These are phyloP conservation scores for Mycena vitilis DNA, from an alignment of 768 basidiomycete genomes.

Conservation along the genomic window DNA sequence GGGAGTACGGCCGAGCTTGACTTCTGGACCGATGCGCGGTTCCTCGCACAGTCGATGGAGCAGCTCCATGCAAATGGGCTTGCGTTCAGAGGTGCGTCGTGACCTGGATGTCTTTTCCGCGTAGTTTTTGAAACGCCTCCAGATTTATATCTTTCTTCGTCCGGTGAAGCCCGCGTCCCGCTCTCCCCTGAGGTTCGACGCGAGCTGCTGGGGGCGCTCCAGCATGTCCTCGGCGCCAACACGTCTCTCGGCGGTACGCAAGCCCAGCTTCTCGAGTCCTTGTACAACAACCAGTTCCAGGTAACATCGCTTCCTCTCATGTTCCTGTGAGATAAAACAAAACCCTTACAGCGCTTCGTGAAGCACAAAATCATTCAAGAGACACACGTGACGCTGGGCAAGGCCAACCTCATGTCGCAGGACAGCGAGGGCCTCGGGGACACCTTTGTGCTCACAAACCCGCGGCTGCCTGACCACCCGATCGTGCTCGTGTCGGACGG, in stretches of 20 bases:
- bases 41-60: slow-evolving; percentile 23
- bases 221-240: slow-evolving; percentile 27
- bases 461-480: slow-evolving; percentile 36
- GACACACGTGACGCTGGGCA: slow-evolving; percentile 32
- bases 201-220: slow-evolving; percentile 25
- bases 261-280: slow-evolving; percentile 24
- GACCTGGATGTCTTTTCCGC: background rate
- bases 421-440: slow-evolving; percentile 33
- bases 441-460: slow-evolving; percentile 35
- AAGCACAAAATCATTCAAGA: slow-evolving; percentile 37
- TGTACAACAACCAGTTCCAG: slow-evolving; percentile 35
- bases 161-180: background rate
- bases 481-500: slow-evolving; percentile 35
- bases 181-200: slow-evolving; percentile 25
- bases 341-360: slow-evolving; percentile 24
- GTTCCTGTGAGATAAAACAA: background rate
- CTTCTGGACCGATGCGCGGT: slow-evolving; percentile 31
- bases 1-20: slow-evolving; percentile 22
- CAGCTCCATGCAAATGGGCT: background rate
- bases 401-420: slow-evolving; percentile 27
- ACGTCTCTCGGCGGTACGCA: slow-evolving; percentile 19
- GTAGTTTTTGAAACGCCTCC: background rate
- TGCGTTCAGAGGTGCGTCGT: slow-evolving; percentile 26
- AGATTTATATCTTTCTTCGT: slow-evolving; percentile 30
- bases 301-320: background rate